Base-by-base conservation (phyloP, 345 rosid genomes). In the Ceriops zippeliana region DNA sequence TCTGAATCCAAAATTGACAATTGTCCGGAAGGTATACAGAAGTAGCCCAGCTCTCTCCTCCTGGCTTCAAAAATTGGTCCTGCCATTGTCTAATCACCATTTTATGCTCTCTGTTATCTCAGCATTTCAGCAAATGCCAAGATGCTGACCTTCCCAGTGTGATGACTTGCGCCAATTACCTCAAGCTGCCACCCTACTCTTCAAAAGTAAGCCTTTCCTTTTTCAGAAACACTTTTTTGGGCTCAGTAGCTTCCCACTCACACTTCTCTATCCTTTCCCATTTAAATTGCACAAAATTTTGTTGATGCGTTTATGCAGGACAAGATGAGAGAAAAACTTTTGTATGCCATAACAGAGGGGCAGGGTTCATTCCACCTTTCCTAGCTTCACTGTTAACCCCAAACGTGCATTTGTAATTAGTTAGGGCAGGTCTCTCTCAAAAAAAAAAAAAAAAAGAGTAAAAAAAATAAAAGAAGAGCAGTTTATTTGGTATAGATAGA, bases 331-430 rank as follows among this genome's bases (percentile, higher is more conserved):
- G 97, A 89, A 85, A 93, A 88, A 79, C 83, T 93, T 13, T 32
- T 91, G 63, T 89, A 87, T 71, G 98, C 98, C 24, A 87, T 93
- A 80, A 90, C 84, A 8, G 98, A 93, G 81, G 98, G 98, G 22
- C 98, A 90, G 80, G 98, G 98, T 63, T 90, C 97, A 6, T 93
- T 93, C 83, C 98, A 90, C 76, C 98, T 93, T 61, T 93, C 98
- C 7, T 93, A 89, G 85, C 32, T 70, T 74, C 65, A 52, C 66
- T 54, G 82, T 73, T 65, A 13, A 56, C 52, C 57, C 54, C 62
- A 56, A 68, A 31, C 74, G 76, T 63, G 77, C 72, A 80, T 81
- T 30, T 84, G 90, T 84, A 82, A 82, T 58, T 84, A 73, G 74
- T 83, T 83, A 85, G 84, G 32, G 38, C 65, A 77, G 82, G 37